Conservation (phyloP, 2,329 filamentous ascomycete species). For the Hysterium pulicare region DNA sequence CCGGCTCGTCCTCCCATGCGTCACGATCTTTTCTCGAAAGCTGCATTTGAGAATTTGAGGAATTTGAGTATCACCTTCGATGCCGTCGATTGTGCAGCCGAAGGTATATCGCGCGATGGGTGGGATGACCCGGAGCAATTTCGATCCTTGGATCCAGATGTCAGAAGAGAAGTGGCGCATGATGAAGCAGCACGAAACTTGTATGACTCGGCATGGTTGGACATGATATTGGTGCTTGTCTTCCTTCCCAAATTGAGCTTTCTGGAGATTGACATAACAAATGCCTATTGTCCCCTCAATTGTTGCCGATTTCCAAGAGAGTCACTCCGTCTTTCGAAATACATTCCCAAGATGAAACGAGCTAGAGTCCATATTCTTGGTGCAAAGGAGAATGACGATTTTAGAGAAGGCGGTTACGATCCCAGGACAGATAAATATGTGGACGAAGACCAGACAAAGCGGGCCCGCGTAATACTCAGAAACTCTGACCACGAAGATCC, state of each 20-base stretch:
- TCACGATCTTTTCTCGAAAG: neutral
- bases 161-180: neutral
- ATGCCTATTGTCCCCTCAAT: conserved; percentile 9
- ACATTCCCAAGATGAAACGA: neutral
- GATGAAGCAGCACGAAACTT: neutral
- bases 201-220: neutral
- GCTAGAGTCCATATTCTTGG: neutral
- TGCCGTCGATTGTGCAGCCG: neutral
- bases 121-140: no score
- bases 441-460: no score
- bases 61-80: neutral
- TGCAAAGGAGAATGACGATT: neutral
- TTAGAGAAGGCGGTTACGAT: neutral
- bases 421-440: no score
- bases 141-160: neutral
- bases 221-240: neutral
- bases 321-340: neutral
- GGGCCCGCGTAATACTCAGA: no score
- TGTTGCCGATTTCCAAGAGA: conserved; percentile 2
- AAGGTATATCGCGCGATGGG: no score
- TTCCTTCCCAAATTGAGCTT: conserved; percentile 2
- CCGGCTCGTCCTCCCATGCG: neutral
- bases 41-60: neutral
- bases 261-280: conserved; percentile 12
- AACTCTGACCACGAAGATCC: no score